phyloP scores from a whole-genome alignment of 73 alveolate genomes.

The Tetrahymena malaccensis region DNA sequence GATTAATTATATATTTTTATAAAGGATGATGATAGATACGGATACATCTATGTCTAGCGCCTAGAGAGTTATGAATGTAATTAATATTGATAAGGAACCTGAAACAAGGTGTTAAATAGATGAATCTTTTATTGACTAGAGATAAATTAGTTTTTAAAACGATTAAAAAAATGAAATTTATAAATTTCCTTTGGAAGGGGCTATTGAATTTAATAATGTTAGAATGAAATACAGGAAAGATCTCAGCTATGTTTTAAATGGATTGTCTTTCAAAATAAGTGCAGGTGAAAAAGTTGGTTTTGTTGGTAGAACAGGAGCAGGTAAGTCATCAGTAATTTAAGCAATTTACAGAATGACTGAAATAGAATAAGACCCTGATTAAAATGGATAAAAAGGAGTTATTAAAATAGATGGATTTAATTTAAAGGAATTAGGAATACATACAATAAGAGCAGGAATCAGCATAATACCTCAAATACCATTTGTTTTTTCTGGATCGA shows the following conservation, averaged over 20 bases:
- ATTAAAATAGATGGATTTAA: not conserved
- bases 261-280: conserved; percentile 57
- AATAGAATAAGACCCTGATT: not conserved
- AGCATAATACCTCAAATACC: not conserved
- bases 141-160: too few species aligned
- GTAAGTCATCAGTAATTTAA: conserved; percentile 81
- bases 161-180: not conserved
- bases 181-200: conserved; percentile 58
- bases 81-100: too few species aligned
- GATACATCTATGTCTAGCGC: too few species aligned
- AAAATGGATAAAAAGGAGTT: not conserved
- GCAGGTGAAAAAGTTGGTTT: conserved; percentile 86
- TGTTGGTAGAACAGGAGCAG: too few species aligned
- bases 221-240: conserved; percentile 29
- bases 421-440: not conserved
- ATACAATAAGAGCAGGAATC: not conserved
- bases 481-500: not conserved
- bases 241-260: conserved; percentile 29
- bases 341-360: conserved; percentile 45
- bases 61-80: too few species aligned
- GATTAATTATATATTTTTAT: too few species aligned
- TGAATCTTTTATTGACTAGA: too few species aligned
- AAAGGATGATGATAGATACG: too few species aligned
- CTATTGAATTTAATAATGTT: conserved; percentile 55
- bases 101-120: too few species aligned